Percentiles rank a stretch among this genome's conserved stretches.
Evolutionary conservation across 2,329 filamentous ascomycete genomes (phyloP).

Genomic region (Hypocrella siamensis): DNA sequence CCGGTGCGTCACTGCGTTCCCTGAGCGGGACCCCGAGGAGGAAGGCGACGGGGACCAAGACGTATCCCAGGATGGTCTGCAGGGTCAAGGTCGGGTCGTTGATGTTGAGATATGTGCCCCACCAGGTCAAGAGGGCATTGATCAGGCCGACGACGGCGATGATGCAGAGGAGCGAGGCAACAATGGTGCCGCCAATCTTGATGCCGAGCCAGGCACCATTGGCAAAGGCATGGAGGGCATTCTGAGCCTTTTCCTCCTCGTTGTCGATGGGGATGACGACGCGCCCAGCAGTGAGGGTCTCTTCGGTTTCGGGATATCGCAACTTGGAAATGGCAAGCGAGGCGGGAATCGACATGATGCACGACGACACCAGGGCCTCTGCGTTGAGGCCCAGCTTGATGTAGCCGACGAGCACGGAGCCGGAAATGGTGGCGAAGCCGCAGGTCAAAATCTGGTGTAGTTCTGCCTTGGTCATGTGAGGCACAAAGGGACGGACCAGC

Average conservation of each 20-base stretch:
- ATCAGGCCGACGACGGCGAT: slow-evolving; percentile 60
- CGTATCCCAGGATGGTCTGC: slow-evolving; percentile 60
- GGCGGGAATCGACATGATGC: slow-evolving; percentile 90
- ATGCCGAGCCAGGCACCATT: slow-evolving; percentile 75
- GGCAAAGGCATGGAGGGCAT: slow-evolving; percentile 71
- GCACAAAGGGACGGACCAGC: slow-evolving; percentile 75
- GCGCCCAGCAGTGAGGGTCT: slow-evolving; percentile 67
- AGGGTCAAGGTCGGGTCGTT: slow-evolving; percentile 52
- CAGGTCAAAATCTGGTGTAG: slow-evolving; percentile 87
- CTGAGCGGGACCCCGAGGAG: slow-evolving; percentile 61
- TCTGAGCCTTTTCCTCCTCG: slow-evolving; percentile 58
- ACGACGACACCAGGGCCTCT: slow-evolving; percentile 76
- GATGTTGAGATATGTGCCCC: slow-evolving; percentile 65
- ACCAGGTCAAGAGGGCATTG: slow-evolving; percentile 71
- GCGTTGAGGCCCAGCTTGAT: slow-evolving; percentile 71
- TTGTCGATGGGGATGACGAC: slow-evolving; percentile 73
- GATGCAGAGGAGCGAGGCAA: slow-evolving; percentile 67
- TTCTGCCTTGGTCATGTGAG: slow-evolving; percentile 74
- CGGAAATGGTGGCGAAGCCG: slow-evolving; percentile 84
- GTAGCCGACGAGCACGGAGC: slow-evolving; percentile 74
- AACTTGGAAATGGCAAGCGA: slow-evolving; percentile 82
- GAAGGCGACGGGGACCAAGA: slow-evolving; percentile 66
- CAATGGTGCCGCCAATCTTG: slow-evolving; percentile 74
- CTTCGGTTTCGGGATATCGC: slow-evolving; percentile 76
- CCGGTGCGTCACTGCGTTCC: too few relatives aligned